phyloP scores from a whole-genome alignment of 2,329 filamentous ascomycete genomes.

The Colletotrichum kahawae region DNA sequence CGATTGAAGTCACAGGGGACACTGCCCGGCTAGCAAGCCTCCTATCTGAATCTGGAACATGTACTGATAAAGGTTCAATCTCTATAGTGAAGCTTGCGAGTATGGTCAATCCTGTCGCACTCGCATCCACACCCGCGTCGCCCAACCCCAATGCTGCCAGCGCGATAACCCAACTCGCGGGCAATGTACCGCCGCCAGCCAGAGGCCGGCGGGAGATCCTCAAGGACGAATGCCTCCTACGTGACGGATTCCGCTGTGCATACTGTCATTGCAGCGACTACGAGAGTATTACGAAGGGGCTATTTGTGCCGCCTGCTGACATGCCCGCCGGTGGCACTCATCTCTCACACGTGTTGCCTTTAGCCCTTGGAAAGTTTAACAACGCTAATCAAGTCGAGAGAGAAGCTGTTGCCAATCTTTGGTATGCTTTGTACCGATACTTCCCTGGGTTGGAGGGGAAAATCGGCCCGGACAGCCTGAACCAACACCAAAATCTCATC shows the following conservation, averaged over 20 bases:
- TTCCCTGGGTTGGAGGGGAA: neutral
- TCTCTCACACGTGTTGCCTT: neutral
- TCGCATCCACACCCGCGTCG: neutral
- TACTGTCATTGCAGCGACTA: neutral
- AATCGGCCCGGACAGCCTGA: neutral
- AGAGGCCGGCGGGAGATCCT: neutral
- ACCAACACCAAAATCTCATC: neutral
- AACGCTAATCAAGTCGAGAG: neutral
- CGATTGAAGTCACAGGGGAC: neutral
- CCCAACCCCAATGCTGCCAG: neutral
- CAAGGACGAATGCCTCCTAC: neutral
- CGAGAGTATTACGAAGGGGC: neutral
- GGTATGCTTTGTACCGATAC: neutral
- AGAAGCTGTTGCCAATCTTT: neutral
- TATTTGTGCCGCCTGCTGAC: neutral
- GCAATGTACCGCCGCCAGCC: accelerated
- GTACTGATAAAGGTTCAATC: neutral
- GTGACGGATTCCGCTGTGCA: neutral
- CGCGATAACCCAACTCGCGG: neutral
- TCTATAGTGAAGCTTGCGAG: neutral
- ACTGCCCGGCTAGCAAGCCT: neutral
- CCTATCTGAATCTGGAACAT: neutral
- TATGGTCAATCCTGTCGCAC: neutral
- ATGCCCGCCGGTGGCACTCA: neutral
- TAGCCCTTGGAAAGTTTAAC: neutral